Conservation (phyloP, 768 basidiomycete species). For the Lanmaoa rubissima region DNA sequence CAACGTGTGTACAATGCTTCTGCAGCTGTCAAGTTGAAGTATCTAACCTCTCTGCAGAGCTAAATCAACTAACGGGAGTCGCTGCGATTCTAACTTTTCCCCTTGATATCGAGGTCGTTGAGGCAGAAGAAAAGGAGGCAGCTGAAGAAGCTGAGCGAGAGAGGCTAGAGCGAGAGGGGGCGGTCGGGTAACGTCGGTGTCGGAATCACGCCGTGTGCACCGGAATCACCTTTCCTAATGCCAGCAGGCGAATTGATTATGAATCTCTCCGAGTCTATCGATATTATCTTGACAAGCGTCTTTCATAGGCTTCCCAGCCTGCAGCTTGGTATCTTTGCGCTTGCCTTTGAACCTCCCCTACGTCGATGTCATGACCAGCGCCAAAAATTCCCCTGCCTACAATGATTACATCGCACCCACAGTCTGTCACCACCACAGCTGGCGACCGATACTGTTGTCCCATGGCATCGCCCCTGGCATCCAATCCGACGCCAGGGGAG, state of each 20-base stretch:
- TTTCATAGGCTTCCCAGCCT: constrained; percentile 90
- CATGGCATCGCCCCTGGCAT: constrained; percentile 75
- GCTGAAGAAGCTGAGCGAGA: constrained; percentile 40
- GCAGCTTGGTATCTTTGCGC: constrained; percentile 82
- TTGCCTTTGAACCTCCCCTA: constrained; percentile 47
- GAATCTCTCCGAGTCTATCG: neutral
- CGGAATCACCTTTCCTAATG: neutral
- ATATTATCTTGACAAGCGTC: constrained; percentile 37
- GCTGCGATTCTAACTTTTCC: constrained; percentile 97
- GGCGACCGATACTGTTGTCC: constrained; percentile 97
- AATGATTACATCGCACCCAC: constrained; percentile 94
- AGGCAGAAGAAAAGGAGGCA: constrained; percentile 85
- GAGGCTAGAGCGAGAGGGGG: constrained; percentile 9
- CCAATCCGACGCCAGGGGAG: constrained; percentile 90
- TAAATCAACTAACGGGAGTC: constrained; percentile 94
- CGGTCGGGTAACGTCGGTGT: constrained; percentile 1
- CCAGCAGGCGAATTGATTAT: constrained; percentile 1
- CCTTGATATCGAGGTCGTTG: constrained; percentile 91
- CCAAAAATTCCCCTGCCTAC: constrained; percentile 96
- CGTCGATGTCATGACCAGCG: constrained; percentile 41
- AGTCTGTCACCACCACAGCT: constrained; percentile 70
- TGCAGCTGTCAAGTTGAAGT: neutral
- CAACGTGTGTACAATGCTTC: constrained; percentile 65
- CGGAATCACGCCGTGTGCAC: neutral
- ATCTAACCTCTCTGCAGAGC: constrained; percentile 49